Conservation (phyloP, 2,329 filamentous ascomycete genomes). For the Trichophyton benhamiae region DNA sequence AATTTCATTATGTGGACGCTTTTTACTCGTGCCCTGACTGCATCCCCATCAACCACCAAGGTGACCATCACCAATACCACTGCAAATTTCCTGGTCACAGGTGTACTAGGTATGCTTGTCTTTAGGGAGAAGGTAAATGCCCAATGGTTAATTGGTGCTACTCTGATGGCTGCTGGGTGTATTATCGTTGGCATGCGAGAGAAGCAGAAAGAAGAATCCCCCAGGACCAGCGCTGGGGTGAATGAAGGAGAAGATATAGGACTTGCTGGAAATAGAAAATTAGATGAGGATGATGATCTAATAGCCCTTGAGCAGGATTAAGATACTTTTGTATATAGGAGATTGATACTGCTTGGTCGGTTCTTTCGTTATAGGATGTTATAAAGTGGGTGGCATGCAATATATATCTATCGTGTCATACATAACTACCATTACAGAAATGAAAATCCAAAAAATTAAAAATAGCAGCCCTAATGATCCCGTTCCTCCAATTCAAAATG, state of each 20-base stretch:
- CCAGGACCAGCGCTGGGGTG: conserved; percentile 7
- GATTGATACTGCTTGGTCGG: background rate
- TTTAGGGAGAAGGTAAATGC: conserved; percentile 45
- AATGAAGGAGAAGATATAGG: conserved; percentile 2
- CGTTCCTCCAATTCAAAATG: conserved; percentile 36
- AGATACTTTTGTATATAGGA: background rate
- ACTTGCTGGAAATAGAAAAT: conserved; percentile 6
- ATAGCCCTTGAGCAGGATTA: conserved; percentile 1
- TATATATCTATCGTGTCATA: background rate
- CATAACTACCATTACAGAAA: background rate
- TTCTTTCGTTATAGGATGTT: background rate
- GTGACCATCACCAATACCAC: conserved; percentile 53
- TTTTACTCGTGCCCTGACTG: conserved; percentile 50
- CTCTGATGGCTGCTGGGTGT: conserved; percentile 47
- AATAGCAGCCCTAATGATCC: conserved; percentile 10
- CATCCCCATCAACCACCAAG: conserved; percentile 48
- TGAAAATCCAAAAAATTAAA: background rate
- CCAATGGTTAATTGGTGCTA: conserved; percentile 51
- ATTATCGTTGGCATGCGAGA: conserved; percentile 52
- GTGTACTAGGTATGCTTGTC: conserved; percentile 45
- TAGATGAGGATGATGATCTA: conserved; percentile 7
- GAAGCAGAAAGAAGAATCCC: conserved; percentile 22
- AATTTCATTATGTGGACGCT: conserved; percentile 54
- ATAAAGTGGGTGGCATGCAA: background rate
- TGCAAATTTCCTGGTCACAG: conserved; percentile 52